Conservation (phyloP, 1,139 yeast species). For the Pneumocystis wakefieldiae region DNA sequence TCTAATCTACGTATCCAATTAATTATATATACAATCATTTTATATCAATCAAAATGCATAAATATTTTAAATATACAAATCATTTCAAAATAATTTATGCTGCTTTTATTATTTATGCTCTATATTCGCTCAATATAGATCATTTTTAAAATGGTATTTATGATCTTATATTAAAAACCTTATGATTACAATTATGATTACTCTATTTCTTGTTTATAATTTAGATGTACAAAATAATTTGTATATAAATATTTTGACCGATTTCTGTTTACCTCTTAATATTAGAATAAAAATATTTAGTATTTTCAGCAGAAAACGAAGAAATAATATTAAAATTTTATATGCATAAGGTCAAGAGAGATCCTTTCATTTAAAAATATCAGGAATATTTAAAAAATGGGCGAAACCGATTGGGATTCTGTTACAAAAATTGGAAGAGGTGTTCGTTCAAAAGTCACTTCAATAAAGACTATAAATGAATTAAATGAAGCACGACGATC, state of each 20-base stretch:
- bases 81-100: too few relatives aligned
- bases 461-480: conserved; percentile 63
- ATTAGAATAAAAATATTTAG: not conserved
- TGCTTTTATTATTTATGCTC: too few relatives aligned
- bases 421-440: conserved; percentile 37
- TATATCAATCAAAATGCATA: too few relatives aligned
- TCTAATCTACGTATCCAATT: too few relatives aligned
- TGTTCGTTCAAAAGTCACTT: conserved; percentile 39
- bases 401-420: conserved; percentile 64
- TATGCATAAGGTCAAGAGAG: not conserved
- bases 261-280: not conserved
- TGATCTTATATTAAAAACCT: too few relatives aligned
- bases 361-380: not conserved
- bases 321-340: not conserved
- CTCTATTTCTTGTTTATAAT: not conserved
- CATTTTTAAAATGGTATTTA: too few relatives aligned
- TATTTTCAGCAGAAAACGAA: not conserved
- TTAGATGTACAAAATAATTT: not conserved
- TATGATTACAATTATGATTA: too few relatives aligned
- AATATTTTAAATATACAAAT: too few relatives aligned
- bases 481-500: conserved; percentile 87
- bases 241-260: too few relatives aligned
- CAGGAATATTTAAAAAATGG: conserved; percentile 14
- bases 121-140: too few relatives aligned
- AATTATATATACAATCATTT: too few relatives aligned